These are phyloP conservation scores for Epichloe aotearoae DNA, from an alignment of 2,329 filamentous ascomycete species.

Conservation along the genomic window DNA sequence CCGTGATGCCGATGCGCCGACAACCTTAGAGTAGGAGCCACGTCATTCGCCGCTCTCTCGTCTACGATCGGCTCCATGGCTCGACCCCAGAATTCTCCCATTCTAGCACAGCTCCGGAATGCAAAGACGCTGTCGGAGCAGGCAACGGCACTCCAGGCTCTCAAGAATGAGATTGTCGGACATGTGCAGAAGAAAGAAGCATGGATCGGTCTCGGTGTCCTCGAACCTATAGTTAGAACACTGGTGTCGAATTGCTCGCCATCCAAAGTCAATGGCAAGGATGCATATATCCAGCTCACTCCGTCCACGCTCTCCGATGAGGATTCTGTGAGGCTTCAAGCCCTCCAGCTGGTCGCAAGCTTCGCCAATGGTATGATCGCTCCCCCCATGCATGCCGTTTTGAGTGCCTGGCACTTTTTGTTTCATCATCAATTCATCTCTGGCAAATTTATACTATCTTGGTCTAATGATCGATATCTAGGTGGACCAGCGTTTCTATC, in stretches of 20 bases:
- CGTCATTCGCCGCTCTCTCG: conserved; percentile 1
- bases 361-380: conserved; percentile 60
- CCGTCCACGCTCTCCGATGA: conserved; percentile 39
- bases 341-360: conserved; percentile 73
- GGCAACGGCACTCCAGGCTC: conserved; percentile 47
- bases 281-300: conserved; percentile 19
- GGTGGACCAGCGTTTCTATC: conserved; percentile 68
- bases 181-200: conserved; percentile 76
- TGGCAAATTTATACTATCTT: neutral
- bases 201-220: conserved; percentile 57
- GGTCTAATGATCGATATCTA: conserved; percentile 32
- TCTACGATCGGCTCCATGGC: conserved; percentile 31
- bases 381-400: neutral
- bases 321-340: conserved; percentile 59
- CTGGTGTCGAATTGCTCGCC: conserved; percentile 24
- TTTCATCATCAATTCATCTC: neutral
- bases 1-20: conserved; percentile 7
- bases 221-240: conserved; percentile 42
- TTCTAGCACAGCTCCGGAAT: conserved; percentile 43
- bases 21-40: conserved; percentile 2
- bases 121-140: conserved; percentile 39
- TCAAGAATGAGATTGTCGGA: conserved; percentile 86
- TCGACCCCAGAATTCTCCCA: conserved; percentile 35
- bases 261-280: conserved; percentile 26
- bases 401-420: neutral